Conservation (phyloP, 495 filamentous ascomycete species). For the Pyronema domesticum region DNA sequence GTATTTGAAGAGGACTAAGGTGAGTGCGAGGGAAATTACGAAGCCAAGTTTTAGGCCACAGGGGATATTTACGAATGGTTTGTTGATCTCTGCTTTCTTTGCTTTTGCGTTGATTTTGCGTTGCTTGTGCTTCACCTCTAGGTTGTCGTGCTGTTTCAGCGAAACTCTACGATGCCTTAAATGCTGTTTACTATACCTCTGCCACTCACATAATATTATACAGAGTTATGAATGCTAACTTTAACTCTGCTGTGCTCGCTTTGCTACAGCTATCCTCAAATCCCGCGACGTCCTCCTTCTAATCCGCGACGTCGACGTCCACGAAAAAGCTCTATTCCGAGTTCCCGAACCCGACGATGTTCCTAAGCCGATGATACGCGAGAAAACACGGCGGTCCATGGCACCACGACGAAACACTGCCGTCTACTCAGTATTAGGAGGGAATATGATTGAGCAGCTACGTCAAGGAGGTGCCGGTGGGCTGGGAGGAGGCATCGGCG, state of each 20-base stretch:
- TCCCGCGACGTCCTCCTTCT: conserved; percentile 80
- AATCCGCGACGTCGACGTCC: conserved; percentile 86
- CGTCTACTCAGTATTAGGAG: conserved; percentile 74
- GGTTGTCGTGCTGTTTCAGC: too few species aligned
- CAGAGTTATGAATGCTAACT: neutral
- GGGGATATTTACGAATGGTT: too few species aligned
- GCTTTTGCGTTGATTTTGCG: too few species aligned
- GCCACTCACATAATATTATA: too few species aligned
- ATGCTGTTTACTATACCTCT: too few species aligned
- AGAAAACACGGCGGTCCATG: conserved; percentile 33
- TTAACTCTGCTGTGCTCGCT: neutral
- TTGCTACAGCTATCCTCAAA: conserved; percentile 46
- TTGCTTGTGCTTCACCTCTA: too few species aligned
- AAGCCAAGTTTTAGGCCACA: too few species aligned
- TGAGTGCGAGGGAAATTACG: too few species aligned
- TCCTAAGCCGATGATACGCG: conserved; percentile 30
- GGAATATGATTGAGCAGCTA: conserved; percentile 71
- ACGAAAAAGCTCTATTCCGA: conserved; percentile 90
- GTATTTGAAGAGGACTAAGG: too few species aligned
- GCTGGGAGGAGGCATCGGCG: conserved; percentile 31
- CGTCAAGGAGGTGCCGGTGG: conserved; percentile 31
- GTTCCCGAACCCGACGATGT: conserved; percentile 40
- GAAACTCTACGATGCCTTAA: too few species aligned
- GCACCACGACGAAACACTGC: conserved; percentile 59
- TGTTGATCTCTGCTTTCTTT: too few species aligned